Evolutionary conservation across 163 green algal species (phyloP).

Genomic region (Scenedesmus sp.): DNA sequence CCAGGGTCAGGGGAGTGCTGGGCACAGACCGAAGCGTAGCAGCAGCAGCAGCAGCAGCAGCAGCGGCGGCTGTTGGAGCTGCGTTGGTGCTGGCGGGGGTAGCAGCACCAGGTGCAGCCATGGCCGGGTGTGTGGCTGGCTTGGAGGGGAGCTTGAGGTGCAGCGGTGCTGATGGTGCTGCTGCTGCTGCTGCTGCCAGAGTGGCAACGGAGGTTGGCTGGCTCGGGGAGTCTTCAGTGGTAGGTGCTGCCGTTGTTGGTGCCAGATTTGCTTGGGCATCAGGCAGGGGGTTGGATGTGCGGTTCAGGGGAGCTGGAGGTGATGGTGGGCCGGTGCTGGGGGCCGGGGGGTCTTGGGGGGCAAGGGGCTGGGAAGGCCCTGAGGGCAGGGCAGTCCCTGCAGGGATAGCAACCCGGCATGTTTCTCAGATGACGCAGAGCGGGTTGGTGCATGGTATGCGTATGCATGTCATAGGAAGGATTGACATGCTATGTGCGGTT

Average conservation of each 20-base stretch:
- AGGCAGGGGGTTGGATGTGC: background rate
- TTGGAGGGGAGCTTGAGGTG: background rate
- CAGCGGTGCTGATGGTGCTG: background rate
- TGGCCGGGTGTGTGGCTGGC: background rate
- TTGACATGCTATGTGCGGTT: too few relatives aligned
- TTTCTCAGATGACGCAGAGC: too few relatives aligned
- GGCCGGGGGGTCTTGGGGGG: background rate
- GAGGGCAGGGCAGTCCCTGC: background rate
- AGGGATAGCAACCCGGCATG: background rate
- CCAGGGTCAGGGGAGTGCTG: constrained; percentile 19
- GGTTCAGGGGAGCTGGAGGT: background rate
- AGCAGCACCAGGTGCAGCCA: background rate
- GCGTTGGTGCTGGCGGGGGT: background rate
- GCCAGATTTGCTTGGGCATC: background rate
- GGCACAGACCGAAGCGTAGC: background rate
- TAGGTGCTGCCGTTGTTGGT: background rate
- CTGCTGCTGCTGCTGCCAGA: background rate
- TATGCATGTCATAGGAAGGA: too few relatives aligned
- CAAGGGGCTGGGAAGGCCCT: background rate
- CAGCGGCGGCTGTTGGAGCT: background rate
- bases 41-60: constrained; percentile 5
- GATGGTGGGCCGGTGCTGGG: background rate
- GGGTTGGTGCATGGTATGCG: too few relatives aligned
- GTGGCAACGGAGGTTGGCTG: background rate
- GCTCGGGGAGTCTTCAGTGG: background rate